Percentiles rank a stretch among this genome's conserved stretches.
phyloP scores from a whole-genome alignment of 129 eudicot species.

The Solidago caesia region DNA sequence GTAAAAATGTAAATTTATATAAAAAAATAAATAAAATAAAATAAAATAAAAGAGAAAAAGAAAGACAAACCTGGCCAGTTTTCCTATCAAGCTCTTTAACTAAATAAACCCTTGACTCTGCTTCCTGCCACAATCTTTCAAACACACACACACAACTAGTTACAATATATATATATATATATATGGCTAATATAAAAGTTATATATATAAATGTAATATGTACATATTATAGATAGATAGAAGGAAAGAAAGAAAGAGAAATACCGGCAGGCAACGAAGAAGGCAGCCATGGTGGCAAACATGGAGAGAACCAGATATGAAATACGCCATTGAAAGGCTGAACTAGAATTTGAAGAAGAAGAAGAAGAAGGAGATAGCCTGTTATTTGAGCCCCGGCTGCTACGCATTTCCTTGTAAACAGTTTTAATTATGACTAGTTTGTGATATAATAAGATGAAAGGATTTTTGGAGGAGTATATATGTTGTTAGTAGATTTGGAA shows the following conservation, averaged over 20 bases:
- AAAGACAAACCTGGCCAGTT: conserved; percentile 57
- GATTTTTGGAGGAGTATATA: background rate
- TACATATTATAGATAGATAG: background rate
- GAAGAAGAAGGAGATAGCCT: conserved; percentile 36
- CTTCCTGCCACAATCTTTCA: conserved; percentile 84
- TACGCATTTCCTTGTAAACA: conserved; percentile 45
- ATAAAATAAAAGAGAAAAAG: background rate
- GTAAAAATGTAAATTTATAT: background rate
- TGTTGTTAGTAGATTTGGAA: background rate
- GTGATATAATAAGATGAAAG: background rate
- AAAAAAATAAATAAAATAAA: background rate
- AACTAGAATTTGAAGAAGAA: conserved; percentile 13
- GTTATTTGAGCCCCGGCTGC: conserved; percentile 58
- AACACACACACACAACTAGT: background rate
- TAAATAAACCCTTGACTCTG: conserved; percentile 63
- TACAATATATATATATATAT: no score
- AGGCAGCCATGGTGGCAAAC: conserved; percentile 76
- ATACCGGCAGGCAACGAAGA: background rate
- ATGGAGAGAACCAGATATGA: conserved; percentile 55
- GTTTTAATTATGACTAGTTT: background rate
- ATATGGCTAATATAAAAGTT: no score
- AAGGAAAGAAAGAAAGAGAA: background rate
- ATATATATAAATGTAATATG: no score
- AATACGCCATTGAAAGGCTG: conserved; percentile 50
- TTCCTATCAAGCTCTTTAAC: conserved; percentile 68